These are phyloP conservation scores for Dacryopinax primogenitus DNA, from an alignment of 768 basidiomycete species.

Conservation along the genomic window DNA sequence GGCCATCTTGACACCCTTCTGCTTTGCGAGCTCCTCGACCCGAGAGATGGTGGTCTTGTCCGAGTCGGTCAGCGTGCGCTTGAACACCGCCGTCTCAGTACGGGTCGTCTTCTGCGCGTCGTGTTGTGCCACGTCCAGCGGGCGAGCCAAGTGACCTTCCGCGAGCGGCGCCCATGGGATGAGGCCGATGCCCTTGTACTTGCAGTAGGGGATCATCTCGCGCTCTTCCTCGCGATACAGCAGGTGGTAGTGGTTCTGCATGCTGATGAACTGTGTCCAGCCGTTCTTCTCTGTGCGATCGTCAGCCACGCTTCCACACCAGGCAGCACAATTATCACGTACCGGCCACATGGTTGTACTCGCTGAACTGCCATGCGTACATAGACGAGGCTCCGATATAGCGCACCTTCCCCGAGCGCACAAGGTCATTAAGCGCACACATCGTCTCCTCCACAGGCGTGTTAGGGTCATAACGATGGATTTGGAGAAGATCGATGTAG, in stretches of 20 bases:
- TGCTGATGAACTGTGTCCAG: conserved; percentile 50
- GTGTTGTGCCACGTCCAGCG: too few relatives aligned
- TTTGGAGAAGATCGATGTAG: conserved; percentile 61
- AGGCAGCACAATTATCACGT: neutral
- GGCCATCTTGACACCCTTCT: conserved; percentile 42
- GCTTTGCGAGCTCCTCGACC: conserved; percentile 44
- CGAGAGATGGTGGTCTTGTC: conserved; percentile 33
- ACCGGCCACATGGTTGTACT: conserved; percentile 28
- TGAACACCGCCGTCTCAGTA: conserved; percentile 28
- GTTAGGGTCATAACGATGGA: conserved; percentile 34
- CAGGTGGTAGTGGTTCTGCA: conserved; percentile 55
- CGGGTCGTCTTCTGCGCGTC: too few relatives aligned
- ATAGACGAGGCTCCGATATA: conserved; percentile 50
- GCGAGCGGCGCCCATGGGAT: conserved; percentile 43
- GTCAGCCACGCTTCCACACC: too few relatives aligned
- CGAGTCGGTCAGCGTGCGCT: conserved; percentile 19
- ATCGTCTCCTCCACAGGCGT: conserved; percentile 39
- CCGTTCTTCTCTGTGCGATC: conserved; percentile 34
- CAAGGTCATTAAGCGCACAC: conserved; percentile 58
- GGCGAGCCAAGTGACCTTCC: conserved; percentile 39
- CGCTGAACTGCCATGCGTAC: conserved; percentile 37
- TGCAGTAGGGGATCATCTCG: conserved; percentile 41
- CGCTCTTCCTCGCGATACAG: conserved; percentile 54
- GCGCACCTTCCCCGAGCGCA: conserved; percentile 48
- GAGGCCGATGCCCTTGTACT: conserved; percentile 39